Percentiles rank a stretch among this genome's conserved stretches.
Evolutionary conservation across 169 alveolate genomes (phyloP).

Genomic region (Eimeria maxima): DNA sequence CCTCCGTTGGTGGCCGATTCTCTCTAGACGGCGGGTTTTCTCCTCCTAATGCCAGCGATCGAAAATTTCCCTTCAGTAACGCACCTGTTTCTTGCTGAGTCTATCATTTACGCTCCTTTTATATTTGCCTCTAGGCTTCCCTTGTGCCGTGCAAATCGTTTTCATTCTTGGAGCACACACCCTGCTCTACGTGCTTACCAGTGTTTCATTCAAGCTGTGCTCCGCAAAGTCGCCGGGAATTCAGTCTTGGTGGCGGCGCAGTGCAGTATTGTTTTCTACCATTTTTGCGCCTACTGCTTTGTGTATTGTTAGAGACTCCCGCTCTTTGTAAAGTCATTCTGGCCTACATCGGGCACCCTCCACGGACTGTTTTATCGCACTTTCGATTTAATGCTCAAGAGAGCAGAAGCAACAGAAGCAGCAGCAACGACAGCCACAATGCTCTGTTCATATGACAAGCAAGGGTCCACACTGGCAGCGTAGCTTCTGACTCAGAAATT

Average conservation of each 20-base stretch:
- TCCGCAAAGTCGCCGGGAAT: neutral
- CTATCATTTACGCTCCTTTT: neutral
- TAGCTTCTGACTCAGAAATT: neutral
- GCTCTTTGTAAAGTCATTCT: neutral
- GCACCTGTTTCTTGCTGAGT: neutral
- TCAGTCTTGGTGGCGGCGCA: neutral
- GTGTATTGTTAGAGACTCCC: neutral
- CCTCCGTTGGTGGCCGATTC: neutral
- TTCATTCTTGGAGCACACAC: neutral
- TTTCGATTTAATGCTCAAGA: neutral
- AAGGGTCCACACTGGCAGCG: neutral
- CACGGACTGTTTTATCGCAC: neutral
- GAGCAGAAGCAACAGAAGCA: neutral
- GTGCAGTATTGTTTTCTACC: neutral
- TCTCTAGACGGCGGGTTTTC: neutral
- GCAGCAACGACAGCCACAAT: neutral
- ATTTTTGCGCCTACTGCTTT: neutral
- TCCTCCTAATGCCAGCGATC: neutral
- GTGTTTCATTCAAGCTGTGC: neutral
- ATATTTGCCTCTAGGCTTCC: neutral
- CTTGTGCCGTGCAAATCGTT: neutral
- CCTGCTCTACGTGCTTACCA: too few relatives aligned
- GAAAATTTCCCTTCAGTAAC: neutral
- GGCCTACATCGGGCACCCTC: neutral
- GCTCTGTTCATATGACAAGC: too few relatives aligned